Base-by-base conservation (phyloP, 768 basidiomycete genomes). In the Galerina sulciceps region DNA sequence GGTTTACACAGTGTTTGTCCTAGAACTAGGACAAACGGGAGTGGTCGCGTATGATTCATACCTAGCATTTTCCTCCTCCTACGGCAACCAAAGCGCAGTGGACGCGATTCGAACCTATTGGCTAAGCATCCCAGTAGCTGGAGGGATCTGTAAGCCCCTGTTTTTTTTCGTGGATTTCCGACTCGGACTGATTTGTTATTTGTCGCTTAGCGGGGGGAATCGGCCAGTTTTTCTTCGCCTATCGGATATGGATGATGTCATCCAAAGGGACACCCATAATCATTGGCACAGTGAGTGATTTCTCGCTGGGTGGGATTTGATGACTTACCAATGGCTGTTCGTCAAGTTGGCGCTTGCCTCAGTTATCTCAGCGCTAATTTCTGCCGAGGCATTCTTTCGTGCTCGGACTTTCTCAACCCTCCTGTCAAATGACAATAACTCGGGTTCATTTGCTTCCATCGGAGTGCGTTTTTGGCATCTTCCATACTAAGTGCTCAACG, bases 201-300 rank as follows among this genome's bases (percentile, higher is more conserved):
- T 8, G 2, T 11, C 17, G 2, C n/a, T 42, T 41, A 75, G 73
- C 68, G 10, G 67, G 71, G 5, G 65, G 65, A n/a, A 66, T 72
- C 18, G 72, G 68, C 4, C 72, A 75, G 48, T 22, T 67, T 10
- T 73, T 71, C 60, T 75, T 73, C 44, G 72, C 72, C 3, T 72
- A 69, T 56, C 63, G 73, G 1, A 65, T 73, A 38, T 66, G 65
- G 63, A 61, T 55, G 43, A 62, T 75, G 47, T 63, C 73, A 26
- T 60, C 67, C 2, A 54, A 46, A 22, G 61, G 59, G 23, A 53
- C 59, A 6, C 66, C 68, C 15, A 17, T 70, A 8, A 58, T 67
- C 13, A 67, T 71, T 23, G 46, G 57, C 11, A 65, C 67, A 9
- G 69, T 72, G 51, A 57, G 65, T 48, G 14, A 2, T 11, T 13